Evolutionary conservation across 441 rosid genomes (phyloP), one percentile per base, ranked within the genome.

Genomic region (Francoa sonchifolia): DNA sequence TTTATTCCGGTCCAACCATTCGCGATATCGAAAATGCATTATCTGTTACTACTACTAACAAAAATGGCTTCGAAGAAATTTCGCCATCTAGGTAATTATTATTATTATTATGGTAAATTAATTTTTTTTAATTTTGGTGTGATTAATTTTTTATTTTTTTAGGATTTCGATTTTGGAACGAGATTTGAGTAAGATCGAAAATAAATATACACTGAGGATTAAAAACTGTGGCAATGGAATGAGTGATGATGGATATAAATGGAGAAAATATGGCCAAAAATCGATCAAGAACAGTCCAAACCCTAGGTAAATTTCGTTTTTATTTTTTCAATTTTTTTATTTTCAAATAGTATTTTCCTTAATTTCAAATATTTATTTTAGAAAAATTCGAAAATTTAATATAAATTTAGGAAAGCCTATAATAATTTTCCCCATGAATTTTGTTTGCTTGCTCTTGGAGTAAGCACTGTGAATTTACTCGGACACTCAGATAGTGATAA

Each of bases 251-350:
- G n/a, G n/a, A n/a, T n/a, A n/a, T n/a, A n/a, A n/a, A n/a, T n/a
- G n/a, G n/a, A n/a, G n/a, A n/a, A 87, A 87, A 33, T 87, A 87
- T 44, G 97, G 97, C 4, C 97, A 80, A 16, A 87, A 87, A 59
- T 61, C 84, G 35, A 87, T 87, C 50, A 87, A 87, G 70, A 76
- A 76, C 50, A 87, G 74, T 58, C 86, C 89, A 13, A 67, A 76
- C 63, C 97, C 94, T n/a, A 74, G 97, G 94, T 86, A 61, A 11
- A 23, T 14, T 1, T 20, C 2, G 6, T 17, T 6, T 23, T 37
- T 9, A 17, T 1, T 10, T 27, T 20, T 19, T 9, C 21, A 14
- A 18, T 9, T 8, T 0, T 25, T 1, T 26, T 4, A 11, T 41
- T n/a, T n/a, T n/a, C n/a, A n/a, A n/a, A n/a, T n/a, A n/a, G n/a